phyloP scores from a whole-genome alignment of 1,139 yeast species.

The Scheffersomyces segobiensis region DNA sequence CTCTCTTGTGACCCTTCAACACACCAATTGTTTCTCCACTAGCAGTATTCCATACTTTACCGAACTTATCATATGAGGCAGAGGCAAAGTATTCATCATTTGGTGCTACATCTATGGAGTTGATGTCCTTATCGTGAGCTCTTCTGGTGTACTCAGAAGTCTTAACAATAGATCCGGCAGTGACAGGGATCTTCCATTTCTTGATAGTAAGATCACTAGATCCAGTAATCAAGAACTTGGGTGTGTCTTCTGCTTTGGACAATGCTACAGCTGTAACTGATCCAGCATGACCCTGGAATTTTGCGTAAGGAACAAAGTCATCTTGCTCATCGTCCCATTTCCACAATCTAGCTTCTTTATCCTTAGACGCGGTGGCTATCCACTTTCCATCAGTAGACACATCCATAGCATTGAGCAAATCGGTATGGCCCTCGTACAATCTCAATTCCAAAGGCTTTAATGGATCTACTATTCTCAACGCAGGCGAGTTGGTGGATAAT shows the following conservation, averaged over 20 bases:
- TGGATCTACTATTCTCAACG: conserved; percentile 70
- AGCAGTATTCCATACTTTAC: conserved; percentile 82
- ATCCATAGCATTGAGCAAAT: conserved; percentile 79
- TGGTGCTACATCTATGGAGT: conserved; percentile 83
- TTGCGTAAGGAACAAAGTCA: conserved; percentile 55
- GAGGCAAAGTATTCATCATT: conserved; percentile 87
- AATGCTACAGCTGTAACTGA: conserved; percentile 81
- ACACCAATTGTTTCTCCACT: conserved; percentile 85
- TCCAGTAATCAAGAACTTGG: conserved; percentile 79
- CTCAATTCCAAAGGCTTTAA: conserved; percentile 59
- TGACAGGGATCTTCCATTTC: conserved; percentile 76
- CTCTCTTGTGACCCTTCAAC: conserved; percentile 87
- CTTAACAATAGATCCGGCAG: conserved; percentile 29
- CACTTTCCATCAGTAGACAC: conserved; percentile 77
- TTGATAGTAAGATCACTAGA: conserved; percentile 89
- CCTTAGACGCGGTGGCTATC: conserved; percentile 95
- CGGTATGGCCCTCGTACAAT: conserved; percentile 78
- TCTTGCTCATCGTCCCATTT: conserved; percentile 43
- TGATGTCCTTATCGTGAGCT: conserved; percentile 96
- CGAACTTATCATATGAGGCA: conserved; percentile 93
- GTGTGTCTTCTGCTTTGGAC: conserved; percentile 59
- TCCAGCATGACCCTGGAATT: conserved; percentile 83
- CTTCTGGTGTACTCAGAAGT: conserved; percentile 83
- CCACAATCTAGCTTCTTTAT: conserved; percentile 85
- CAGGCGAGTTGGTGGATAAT: conserved; percentile 93